A percentile compares a stretch with the other conserved stretches of the same genome.
Conservation (phyloP, 116 monocot species). For the Thalassia testudinum region DNA sequence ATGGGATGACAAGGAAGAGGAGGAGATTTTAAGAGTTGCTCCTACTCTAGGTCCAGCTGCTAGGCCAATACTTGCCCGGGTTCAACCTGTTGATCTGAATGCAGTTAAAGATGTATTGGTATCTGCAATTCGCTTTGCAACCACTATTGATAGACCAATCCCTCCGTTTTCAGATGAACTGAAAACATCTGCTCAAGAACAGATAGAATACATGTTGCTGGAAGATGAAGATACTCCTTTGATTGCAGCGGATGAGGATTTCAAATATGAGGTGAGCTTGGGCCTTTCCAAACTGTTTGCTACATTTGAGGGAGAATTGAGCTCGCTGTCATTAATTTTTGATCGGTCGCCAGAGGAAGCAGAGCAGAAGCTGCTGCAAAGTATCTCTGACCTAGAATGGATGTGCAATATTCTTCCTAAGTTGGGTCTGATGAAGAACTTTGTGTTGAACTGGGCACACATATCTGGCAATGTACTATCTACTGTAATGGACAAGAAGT, state of each 20-base stretch:
- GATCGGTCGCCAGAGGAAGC: constrained; percentile 24
- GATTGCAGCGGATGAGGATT: constrained; percentile 43
- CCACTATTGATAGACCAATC: constrained; percentile 19
- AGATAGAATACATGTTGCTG: constrained; percentile 77
- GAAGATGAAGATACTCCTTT: constrained; percentile 66
- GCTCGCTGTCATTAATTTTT: constrained; percentile 13
- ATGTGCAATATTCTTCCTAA: constrained; percentile 47
- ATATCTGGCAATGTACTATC: constrained; percentile 36
- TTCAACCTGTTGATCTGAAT: constrained; percentile 42
- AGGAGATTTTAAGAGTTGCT: constrained; percentile 53
- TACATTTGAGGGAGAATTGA: constrained; percentile 34
- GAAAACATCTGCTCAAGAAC: constrained; percentile 88
- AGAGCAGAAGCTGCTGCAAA: constrained; percentile 38
- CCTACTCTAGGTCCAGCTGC: constrained; percentile 41
- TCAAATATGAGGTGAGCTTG: constrained; percentile 29
- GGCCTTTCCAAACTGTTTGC: constrained; percentile 44
- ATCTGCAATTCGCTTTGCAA: constrained; percentile 79
- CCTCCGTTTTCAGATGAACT: constrained; percentile 59
- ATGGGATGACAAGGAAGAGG: constrained; percentile 95
- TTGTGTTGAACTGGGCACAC: constrained; percentile 39
- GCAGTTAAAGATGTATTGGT: constrained; percentile 68
- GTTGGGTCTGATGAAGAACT: constrained; percentile 73
- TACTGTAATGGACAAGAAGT: constrained; percentile 36
- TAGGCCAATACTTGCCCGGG: constrained; percentile 35
- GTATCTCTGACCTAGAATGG: constrained; percentile 69